A percentile compares a stretch with the other conserved stretches of the same genome.
Evolutionary conservation across 371 early-diverging fungal species (phyloP).

Genomic region (Rhizomucor miehei): DNA sequence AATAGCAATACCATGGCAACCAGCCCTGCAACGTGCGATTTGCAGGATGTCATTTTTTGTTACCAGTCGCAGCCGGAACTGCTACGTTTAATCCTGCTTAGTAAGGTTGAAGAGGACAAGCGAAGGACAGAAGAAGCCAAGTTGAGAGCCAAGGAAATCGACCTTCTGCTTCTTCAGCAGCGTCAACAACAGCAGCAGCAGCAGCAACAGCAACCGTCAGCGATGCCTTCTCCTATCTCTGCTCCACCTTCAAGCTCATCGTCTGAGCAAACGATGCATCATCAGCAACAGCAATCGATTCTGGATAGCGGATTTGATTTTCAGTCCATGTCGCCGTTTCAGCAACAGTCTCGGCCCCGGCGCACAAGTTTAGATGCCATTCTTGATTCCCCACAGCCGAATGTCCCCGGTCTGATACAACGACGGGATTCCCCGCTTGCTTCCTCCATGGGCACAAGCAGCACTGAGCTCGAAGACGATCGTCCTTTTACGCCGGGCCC

Average conservation of each 20-base stretch:
- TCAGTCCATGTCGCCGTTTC: neutral
- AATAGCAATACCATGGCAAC: neutral
- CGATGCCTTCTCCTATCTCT: conserved; percentile 1
- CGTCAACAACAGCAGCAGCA: conserved; percentile 15
- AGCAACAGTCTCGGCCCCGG: conserved; percentile 7
- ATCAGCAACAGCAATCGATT: too few relatives aligned
- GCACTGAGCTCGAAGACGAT: conserved; percentile 11
- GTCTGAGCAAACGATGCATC: too few relatives aligned
- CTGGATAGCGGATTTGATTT: too few relatives aligned
- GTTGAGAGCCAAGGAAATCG: conserved; percentile 40
- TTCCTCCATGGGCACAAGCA: conserved; percentile 5
- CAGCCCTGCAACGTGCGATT: conserved; percentile 25
- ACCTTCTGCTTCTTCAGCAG: conserved; percentile 27
- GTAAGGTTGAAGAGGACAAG: conserved; percentile 55
- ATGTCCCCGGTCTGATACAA: conserved; percentile 9
- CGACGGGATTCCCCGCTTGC: conserved; percentile 7
- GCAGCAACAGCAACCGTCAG: neutral
- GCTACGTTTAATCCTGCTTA: conserved; percentile 44
- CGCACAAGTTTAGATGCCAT: conserved; percentile 37
- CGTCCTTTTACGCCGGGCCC: neutral
- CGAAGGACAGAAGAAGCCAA: conserved; percentile 43
- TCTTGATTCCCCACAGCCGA: conserved; percentile 22
- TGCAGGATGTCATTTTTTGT: conserved; percentile 48
- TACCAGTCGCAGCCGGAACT: conserved; percentile 52
- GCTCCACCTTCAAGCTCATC: neutral